A percentile compares a stretch with the other conserved stretches of the same genome.
These are phyloP conservation scores for Scutellaria barbata DNA, from an alignment of 257 asterid species.

Conservation along the genomic window DNA sequence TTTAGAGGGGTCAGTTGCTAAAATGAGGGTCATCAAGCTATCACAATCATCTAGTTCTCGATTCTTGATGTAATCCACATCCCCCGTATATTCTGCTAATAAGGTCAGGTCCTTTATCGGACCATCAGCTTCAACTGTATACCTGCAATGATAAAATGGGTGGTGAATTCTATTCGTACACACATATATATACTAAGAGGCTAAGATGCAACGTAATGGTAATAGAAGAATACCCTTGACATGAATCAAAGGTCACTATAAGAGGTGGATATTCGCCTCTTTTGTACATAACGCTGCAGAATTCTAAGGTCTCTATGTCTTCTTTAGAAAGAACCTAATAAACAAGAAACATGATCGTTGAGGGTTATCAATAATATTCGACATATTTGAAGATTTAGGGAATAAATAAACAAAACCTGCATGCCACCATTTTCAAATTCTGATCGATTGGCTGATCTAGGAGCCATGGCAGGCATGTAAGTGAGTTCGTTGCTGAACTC, in stretches of 20 bases:
- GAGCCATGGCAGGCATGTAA: conserved; percentile 73
- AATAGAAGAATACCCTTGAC: conserved; percentile 68
- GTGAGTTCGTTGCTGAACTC: conserved; percentile 78
- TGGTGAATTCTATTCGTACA: background rate
- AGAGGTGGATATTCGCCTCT: conserved; percentile 86
- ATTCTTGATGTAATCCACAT: conserved; percentile 75
- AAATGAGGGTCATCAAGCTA: conserved; percentile 90
- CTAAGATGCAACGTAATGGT: background rate
- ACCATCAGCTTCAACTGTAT: conserved; percentile 86
- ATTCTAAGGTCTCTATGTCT: conserved; percentile 62
- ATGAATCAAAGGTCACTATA: conserved; percentile 63
- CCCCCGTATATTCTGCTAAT: conserved; percentile 80
- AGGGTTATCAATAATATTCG: background rate
- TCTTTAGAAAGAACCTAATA: conserved; percentile 74
- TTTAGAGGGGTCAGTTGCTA: conserved; percentile 56
- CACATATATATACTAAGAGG: background rate
- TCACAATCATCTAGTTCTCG: conserved; percentile 83
- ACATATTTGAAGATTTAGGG: background rate
- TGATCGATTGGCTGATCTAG: conserved; percentile 71
- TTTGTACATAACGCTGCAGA: conserved; percentile 59
- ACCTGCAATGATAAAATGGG: conserved; percentile 54
- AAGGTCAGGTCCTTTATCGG: conserved; percentile 82
- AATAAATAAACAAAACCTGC: conserved; percentile 55
- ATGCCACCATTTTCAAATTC: conserved; percentile 77
- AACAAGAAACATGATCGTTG: background rate